Base-by-base conservation (phyloP, 2,329 filamentous ascomycete genomes). In the Penicillium sp. region DNA sequence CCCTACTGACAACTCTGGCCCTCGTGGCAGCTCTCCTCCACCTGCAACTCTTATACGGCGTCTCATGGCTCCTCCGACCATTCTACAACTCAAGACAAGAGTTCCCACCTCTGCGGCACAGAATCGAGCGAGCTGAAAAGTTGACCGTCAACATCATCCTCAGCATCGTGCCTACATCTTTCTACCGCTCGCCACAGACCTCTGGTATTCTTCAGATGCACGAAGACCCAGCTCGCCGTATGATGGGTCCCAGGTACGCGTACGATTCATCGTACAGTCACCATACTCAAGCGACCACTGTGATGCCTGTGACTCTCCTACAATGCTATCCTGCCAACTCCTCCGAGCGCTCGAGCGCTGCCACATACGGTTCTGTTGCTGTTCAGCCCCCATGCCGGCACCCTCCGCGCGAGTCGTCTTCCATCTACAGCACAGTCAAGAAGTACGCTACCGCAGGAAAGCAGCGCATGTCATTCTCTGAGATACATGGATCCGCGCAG, bases 21-120 rank as follows among this genome's bases (percentile, higher is more conserved):
- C 55, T 66, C 10, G 50, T 60, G 13, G 36, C 43, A 24, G 40
- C 53, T n/a, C 45, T 65, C 4, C 36, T 55, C 7, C 52, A 52
- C 28, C 54, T 66, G 20, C 63, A 62, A 27, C 8, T 60, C 8
- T 48, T 66, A n/a, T 59, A 62, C 32, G 41, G 45, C 1, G 20
- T 54, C n/a, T 57, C 55, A 4, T 49, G 39, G 32, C 14, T 64
- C 14, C 42, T 50, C 18, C 43, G 35, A 1, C 51, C 51, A 24
- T 44, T 58, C 22, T 46, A 43, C 28, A 49, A 36, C 28, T 46
- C 50, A 3, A 27, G 44, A 18, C 27, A 28, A 10, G 48, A 54
- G n/a, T 50, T 39, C 4, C 41, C 53, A 29, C 44, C 52, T 3
- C 44, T 64, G 24, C 49, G 35, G 4, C 44, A 28, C 7, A 35